Evolutionary conservation across 768 basidiomycete species (phyloP).

Genomic region (Macrolepiota fuliginosa): DNA sequence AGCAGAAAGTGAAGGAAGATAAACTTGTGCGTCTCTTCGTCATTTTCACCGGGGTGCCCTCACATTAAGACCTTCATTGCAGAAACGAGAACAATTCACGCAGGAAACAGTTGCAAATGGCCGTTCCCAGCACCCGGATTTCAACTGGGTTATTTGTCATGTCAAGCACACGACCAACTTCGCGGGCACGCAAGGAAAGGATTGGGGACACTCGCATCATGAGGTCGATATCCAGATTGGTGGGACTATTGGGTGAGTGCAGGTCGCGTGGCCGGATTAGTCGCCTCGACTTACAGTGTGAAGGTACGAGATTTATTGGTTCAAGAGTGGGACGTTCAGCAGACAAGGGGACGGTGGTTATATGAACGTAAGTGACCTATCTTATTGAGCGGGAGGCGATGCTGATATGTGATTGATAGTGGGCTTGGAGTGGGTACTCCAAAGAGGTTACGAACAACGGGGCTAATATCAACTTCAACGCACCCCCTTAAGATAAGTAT

Average conservation of each 20-base stretch:
- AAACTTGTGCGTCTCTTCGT: background rate
- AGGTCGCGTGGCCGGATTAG: constrained; percentile 16
- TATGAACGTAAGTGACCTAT: constrained; percentile 18
- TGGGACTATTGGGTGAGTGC: constrained; percentile 19
- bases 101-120: background rate
- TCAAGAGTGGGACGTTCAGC: constrained; percentile 18
- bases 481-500: background rate
- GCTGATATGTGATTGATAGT: background rate
- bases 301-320: constrained; percentile 24
- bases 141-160: constrained; percentile 21
- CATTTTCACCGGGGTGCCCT: background rate
- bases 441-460: background rate
- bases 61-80: background rate
- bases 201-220: constrained; percentile 19
- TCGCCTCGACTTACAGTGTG: background rate
- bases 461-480: background rate
- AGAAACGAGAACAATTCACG: background rate
- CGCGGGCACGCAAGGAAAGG: constrained; percentile 15
- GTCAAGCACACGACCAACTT: constrained; percentile 16
- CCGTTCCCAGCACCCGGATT: constrained; percentile 14
- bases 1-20: background rate
- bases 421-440: background rate
- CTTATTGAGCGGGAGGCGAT: background rate
- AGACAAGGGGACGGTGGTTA: constrained; percentile 22
- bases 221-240: constrained; percentile 15